These are phyloP conservation scores for Hordeum marinum DNA, from an alignment of 176 grass and related monocot species.

Conservation along the genomic window DNA sequence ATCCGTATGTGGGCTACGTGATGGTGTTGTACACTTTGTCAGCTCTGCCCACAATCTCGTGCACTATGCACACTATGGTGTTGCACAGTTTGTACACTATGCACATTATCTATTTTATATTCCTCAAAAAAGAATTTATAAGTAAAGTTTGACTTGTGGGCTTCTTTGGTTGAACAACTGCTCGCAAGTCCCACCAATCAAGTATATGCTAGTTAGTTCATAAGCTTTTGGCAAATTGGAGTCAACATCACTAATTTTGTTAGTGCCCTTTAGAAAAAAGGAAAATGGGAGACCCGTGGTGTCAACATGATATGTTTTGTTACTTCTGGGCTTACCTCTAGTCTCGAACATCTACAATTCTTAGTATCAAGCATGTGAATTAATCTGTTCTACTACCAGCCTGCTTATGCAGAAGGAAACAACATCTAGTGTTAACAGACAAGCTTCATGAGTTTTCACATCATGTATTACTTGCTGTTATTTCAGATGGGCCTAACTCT, in stretches of 20 bases:
- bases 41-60: neutral
- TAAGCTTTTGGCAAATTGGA: neutral
- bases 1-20: neutral
- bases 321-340: neutral
- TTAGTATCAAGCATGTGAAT: neutral
- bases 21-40: neutral
- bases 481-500: slow-evolving; percentile 56
- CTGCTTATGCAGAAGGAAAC: slow-evolving; percentile 8
- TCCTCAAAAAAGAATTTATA: neutral
- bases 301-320: neutral
- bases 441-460: neutral
- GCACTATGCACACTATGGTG: neutral
- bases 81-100: too few species aligned
- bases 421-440: neutral
- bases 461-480: slow-evolving; percentile 2
- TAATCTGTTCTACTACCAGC: neutral
- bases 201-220: neutral
- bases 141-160: neutral
- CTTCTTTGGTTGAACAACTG: neutral
- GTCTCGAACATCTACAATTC: neutral
- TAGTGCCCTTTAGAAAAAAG: neutral
- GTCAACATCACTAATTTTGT: neutral
- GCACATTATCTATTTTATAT: neutral
- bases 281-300: neutral
- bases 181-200: neutral